Percentiles rank a stretch among this genome's conserved stretches.
Evolutionary conservation across 257 asterid species (phyloP).

Genomic region (Agastache rugosa): DNA sequence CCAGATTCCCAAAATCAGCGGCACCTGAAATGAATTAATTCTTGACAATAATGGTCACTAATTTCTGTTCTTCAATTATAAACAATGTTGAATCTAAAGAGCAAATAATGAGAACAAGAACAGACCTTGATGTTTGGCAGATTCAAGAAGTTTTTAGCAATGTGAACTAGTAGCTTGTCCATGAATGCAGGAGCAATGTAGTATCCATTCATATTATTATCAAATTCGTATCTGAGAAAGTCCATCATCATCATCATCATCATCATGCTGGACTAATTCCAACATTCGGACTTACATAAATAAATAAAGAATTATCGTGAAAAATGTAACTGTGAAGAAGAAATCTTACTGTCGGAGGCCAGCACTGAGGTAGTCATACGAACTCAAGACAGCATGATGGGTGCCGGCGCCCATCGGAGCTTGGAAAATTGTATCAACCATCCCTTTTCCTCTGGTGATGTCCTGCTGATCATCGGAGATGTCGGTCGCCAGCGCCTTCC

Average conservation of each 20-base stretch:
- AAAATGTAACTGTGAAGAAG: background rate
- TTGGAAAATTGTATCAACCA: conserved; percentile 59
- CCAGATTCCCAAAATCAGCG: conserved; percentile 62
- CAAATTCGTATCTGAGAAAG: conserved; percentile 41
- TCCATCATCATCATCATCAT: background rate
- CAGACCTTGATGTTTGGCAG: conserved; percentile 54
- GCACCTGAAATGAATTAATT: conserved; percentile 39
- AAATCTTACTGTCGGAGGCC: conserved; percentile 48
- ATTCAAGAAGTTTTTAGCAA: conserved; percentile 54
- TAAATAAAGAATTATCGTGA: too few species aligned
- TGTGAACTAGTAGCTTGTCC: conserved; percentile 57
- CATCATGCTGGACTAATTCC: too few species aligned
- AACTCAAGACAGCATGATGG: conserved; percentile 52
- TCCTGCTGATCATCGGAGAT: conserved; percentile 63
- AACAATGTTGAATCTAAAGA: background rate
- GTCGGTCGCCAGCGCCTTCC: conserved; percentile 53
- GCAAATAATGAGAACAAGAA: background rate
- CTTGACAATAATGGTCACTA: background rate
- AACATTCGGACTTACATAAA: background rate
- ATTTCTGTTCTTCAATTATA: background rate
- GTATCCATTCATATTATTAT: conserved; percentile 49
- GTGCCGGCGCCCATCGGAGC: conserved; percentile 60
- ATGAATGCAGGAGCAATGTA: conserved; percentile 67
- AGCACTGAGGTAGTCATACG: conserved; percentile 53
- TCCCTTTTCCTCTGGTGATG: conserved; percentile 62